These are phyloP conservation scores for Pythium insidiosum DNA, from an alignment of 352 stramenopile species.

Conservation along the genomic window DNA sequence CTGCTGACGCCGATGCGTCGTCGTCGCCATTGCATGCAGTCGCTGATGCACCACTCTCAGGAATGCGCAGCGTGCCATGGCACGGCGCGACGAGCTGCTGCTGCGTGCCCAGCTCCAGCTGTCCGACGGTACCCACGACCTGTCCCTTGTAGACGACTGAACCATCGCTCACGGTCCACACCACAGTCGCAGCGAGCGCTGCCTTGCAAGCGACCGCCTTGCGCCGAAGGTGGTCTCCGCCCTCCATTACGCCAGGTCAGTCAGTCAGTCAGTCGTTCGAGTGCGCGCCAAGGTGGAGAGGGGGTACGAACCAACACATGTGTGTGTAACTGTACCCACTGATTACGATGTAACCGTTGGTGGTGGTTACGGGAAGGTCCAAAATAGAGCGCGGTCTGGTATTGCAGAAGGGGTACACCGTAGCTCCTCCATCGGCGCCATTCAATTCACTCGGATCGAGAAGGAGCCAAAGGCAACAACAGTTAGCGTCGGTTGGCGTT, in stretches of 20 bases:
- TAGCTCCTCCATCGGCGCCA: too few species aligned
- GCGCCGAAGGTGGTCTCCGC: constrained; percentile 49
- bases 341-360: too few species aligned
- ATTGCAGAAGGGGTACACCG: too few species aligned
- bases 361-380: too few species aligned
- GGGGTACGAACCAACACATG: too few species aligned
- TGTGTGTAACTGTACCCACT: too few species aligned
- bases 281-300: too few species aligned
- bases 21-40: constrained; percentile 4
- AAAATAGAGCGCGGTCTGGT: constrained; percentile 4
- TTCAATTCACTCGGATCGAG: too few species aligned
- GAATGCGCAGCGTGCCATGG: constrained; percentile 76
- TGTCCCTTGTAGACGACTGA: constrained; percentile 48
- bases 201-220: constrained; percentile 32
- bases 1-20: neutral
- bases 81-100: constrained; percentile 76
- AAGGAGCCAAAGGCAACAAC: too few species aligned
- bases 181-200: constrained; percentile 24
- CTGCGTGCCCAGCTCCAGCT: constrained; percentile 52
- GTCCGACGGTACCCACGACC: constrained; percentile 36
- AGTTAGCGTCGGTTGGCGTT: too few species aligned
- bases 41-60: constrained; percentile 11
- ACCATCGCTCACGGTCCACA: constrained; percentile 39
- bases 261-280: neutral
- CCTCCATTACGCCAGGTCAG: constrained; percentile 7